Conservation (phyloP, 176 grass and related monocot genomes). For the Oryza nivara region DNA sequence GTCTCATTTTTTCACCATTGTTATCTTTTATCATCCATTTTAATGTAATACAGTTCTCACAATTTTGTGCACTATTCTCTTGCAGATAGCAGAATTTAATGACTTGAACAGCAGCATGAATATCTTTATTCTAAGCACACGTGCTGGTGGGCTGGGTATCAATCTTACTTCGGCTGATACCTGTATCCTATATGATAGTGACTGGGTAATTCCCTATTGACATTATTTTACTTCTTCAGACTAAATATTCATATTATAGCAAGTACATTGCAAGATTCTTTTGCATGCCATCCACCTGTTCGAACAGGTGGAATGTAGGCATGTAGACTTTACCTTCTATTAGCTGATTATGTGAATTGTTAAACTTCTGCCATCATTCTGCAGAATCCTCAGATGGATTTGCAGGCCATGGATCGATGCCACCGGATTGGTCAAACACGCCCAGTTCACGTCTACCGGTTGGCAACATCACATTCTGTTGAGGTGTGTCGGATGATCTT, state of each 20-base stretch:
- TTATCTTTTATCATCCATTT: neutral
- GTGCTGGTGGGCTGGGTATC: constrained; percentile 92
- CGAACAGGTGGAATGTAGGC: neutral
- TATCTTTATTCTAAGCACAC: constrained; percentile 90
- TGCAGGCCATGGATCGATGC: constrained; percentile 98
- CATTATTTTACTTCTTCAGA: neutral
- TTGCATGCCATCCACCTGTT: neutral
- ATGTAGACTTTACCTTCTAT: neutral
- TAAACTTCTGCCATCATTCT: constrained; percentile 23
- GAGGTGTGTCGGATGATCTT: constrained; percentile 55
- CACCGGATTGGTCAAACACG: constrained; percentile 95
- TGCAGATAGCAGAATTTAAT: constrained; percentile 90
- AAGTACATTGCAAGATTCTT: neutral
- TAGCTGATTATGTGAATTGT: neutral
- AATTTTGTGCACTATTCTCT: constrained; percentile 7
- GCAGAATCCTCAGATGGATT: constrained; percentile 98
- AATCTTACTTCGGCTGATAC: constrained; percentile 93
- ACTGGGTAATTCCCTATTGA: constrained; percentile 65
- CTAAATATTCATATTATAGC: constrained; percentile 5
- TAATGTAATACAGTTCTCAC: neutral
- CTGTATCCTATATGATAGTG: constrained; percentile 93
- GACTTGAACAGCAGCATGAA: constrained; percentile 64
- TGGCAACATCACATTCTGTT: constrained; percentile 89
- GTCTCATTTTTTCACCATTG: neutral
- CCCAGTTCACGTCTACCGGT: constrained; percentile 86